Evolutionary conservation across 78 protist genomes (phyloP).

Genomic region (Capsaspora owczarzaki): DNA sequence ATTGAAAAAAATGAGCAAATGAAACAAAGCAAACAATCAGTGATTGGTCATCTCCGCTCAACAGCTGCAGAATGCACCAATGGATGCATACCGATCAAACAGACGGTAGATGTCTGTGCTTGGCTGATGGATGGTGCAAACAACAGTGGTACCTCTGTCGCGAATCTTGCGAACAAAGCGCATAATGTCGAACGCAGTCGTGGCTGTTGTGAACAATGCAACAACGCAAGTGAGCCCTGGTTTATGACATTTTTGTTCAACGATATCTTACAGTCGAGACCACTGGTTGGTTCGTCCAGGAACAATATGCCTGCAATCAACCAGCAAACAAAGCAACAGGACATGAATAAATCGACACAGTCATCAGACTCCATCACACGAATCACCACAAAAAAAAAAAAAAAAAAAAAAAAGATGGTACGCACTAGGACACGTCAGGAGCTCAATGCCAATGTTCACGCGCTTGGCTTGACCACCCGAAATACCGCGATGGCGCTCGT

Average conservation of each 20-base stretch:
- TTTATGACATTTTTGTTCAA: constrained; percentile 28
- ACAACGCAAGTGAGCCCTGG: constrained; percentile 32
- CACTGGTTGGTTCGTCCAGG: constrained; percentile 68
- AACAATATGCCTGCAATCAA: background rate
- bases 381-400: background rate
- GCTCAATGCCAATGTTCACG: constrained; percentile 71
- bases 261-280: constrained; percentile 39
- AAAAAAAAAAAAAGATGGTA: background rate
- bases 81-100: constrained; percentile 31
- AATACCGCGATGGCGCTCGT: constrained; percentile 43
- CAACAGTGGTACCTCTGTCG: constrained; percentile 29
- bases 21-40: too few relatives aligned
- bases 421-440: background rate
- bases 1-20: too few relatives aligned
- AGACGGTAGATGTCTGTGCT: constrained; percentile 44
- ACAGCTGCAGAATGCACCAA: too few relatives aligned
- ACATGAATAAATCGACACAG: background rate
- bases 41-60: too few relatives aligned
- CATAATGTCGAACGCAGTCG: constrained; percentile 36
- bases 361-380: background rate
- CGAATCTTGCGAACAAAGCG: constrained; percentile 36
- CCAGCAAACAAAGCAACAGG: background rate
- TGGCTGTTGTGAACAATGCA: too few relatives aligned
- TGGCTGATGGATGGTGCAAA: constrained; percentile 85
- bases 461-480: constrained; percentile 73